A percentile compares a stretch with the other conserved stretches of the same genome.
phyloP scores from a whole-genome alignment of 2,329 filamentous ascomycete species.

The Cercospora nicotianae region DNA sequence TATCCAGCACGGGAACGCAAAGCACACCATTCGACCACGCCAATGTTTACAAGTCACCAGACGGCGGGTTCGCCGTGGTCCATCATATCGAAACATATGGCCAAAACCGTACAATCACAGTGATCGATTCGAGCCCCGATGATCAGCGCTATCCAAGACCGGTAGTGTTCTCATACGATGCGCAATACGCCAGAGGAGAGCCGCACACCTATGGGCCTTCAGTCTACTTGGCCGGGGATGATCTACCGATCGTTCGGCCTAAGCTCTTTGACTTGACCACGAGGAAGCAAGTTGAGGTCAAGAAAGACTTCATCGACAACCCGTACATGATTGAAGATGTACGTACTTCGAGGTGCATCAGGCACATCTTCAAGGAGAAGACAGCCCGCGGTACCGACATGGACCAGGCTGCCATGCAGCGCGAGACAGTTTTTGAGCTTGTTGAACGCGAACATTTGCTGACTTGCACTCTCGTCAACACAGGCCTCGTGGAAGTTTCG shows the following conservation, averaged over 20 bases:
- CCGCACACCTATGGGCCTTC: background rate
- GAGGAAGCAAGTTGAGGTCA: slow-evolving; percentile 11
- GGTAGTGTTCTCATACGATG: background rate
- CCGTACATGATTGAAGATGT: slow-evolving; percentile 3
- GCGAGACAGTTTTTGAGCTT: background rate
- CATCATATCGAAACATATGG: slow-evolving; percentile 1
- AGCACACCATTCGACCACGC: background rate
- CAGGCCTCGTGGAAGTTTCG: slow-evolving; percentile 1
- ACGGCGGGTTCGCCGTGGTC: slow-evolving; percentile 9
- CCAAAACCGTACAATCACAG: slow-evolving; percentile 4
- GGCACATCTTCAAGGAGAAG: background rate
- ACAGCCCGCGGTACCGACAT: background rate
- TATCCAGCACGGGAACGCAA: slow-evolving; percentile 3
- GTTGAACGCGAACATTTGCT: background rate
- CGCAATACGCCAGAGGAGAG: background rate
- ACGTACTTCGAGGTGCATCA: background rate
- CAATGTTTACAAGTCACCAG: slow-evolving; percentile 7
- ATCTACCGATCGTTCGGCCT: background rate
- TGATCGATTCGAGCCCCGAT: slow-evolving; percentile 13
- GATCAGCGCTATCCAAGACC: slow-evolving; percentile 11
- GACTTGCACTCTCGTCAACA: background rate
- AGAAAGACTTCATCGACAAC: slow-evolving; percentile 4
- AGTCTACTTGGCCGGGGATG: slow-evolving; percentile 1
- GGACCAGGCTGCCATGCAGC: background rate
- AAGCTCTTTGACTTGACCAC: slow-evolving; percentile 13